Conservation (phyloP, 805 yeast species). For the Wickerhamiella allomyrinae region DNA sequence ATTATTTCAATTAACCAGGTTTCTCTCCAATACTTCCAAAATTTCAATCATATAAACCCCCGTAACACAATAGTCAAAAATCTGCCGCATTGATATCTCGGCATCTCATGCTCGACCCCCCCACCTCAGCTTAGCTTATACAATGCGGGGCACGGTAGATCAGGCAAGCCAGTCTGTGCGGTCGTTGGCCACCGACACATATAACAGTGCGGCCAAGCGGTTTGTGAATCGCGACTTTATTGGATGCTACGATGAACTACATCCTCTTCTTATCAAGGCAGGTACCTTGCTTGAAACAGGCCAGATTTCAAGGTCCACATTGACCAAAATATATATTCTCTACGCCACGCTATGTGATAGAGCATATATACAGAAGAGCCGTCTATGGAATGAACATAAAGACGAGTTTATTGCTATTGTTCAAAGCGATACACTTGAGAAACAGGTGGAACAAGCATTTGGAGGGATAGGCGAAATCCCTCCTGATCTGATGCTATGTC, state of each 20-base stretch:
- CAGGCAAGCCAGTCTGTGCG: slow-evolving; percentile 1
- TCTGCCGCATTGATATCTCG: too few species aligned
- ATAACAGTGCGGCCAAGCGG: neutral
- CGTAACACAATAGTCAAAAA: too few species aligned
- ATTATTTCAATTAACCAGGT: too few species aligned
- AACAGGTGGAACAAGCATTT: slow-evolving; percentile 5
- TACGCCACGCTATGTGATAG: neutral
- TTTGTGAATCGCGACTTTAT: slow-evolving; percentile 1
- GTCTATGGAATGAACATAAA: neutral
- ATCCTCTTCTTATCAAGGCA: neutral
- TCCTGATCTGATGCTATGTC: slow-evolving; percentile 5
- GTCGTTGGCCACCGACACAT: slow-evolving; percentile 2
- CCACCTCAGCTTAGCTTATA: slow-evolving; percentile 1
- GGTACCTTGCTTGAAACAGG: neutral
- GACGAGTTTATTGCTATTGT: neutral
- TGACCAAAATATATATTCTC: neutral
- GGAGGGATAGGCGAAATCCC: slow-evolving; percentile 4
- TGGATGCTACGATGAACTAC: neutral
- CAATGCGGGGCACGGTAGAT: neutral
- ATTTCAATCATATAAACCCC: too few species aligned
- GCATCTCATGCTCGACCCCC: neutral
- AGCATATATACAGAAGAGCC: neutral
- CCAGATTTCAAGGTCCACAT: neutral
- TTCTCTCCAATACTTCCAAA: too few species aligned
- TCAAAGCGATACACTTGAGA: neutral